Evolutionary conservation across 2,329 filamentous ascomycete species (phyloP), one percentile per base, ranked within the genome.

Genomic region (Cryphonectria nitschkei): DNA sequence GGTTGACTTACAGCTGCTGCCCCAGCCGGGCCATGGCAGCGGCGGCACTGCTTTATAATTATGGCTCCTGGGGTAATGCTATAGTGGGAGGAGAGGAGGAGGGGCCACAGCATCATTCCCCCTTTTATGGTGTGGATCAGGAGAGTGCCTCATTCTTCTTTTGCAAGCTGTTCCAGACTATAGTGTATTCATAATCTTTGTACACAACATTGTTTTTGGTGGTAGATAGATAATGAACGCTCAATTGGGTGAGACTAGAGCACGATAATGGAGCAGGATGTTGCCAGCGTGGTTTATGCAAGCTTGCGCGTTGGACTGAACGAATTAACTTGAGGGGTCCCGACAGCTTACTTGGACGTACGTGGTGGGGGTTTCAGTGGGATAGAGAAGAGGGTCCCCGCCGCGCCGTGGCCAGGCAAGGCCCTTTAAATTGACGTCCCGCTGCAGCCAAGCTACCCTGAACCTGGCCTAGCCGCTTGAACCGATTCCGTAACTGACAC

Each of bases 401-500:
- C 14, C 54, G 29, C 54, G 54, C 54, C 3, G 54, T 29, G 54
- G 16, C 29, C 54, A 58, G 54, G 46, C 52, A 11, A 56, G 52
- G 52, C 29, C 26, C 54, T 58, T 65, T 52, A 50, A 39, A 61
- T 61, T 61, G 41, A 46, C 39, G n/a, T 64, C n/a, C 61, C 37
- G 63, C 63, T 52, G 63, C 41, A 34, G 14, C 63, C 63, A 22
- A 50, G 41, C 29, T 50, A 65, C 43, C 43, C 41, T 50, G n/a
- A 41, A 50, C 63, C 63, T 37, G 22, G 63, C 43, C 39, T 19
- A 11, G 63, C 63, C 63, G 34, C 41, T 22, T 65, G 62, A 26
- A 65, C 39, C 62, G 32, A 65, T 46, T 65, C 43, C 41, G 41
- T 34, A 50, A 65, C 63, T 34, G 63, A 65, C 63, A 37, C 41